A percentile compares a stretch with the other conserved stretches of the same genome.
These are phyloP conservation scores for Microdochium trichocladiopsis DNA, from an alignment of 2,329 filamentous ascomycete species.

Conservation along the genomic window DNA sequence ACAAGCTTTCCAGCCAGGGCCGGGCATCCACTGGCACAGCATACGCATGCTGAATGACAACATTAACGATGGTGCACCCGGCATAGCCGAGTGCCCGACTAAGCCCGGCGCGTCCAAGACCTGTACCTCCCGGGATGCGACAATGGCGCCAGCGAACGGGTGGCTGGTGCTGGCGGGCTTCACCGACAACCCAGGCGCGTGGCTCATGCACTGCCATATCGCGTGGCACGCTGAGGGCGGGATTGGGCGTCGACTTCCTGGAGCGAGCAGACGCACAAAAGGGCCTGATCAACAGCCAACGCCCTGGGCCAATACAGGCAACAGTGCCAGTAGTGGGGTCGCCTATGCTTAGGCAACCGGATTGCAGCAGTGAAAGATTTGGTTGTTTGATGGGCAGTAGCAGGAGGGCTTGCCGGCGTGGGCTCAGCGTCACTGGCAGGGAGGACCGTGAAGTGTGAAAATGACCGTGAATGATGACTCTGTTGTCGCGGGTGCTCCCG, in stretches of 20 bases:
- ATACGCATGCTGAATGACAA: constrained; percentile 26
- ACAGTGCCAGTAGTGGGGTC: too few species aligned
- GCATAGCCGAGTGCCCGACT: constrained; percentile 26
- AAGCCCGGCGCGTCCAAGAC: constrained; percentile 11
- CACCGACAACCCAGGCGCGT: constrained; percentile 41
- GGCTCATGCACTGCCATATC: constrained; percentile 41
- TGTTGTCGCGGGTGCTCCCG: too few species aligned
- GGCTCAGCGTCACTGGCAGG: too few species aligned
- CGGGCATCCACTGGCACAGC: constrained; percentile 31
- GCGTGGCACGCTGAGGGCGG: constrained; percentile 41
- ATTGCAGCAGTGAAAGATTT: too few species aligned
- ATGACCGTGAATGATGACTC: too few species aligned
- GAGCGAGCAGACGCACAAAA: constrained; percentile 14
- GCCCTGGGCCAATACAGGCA: too few species aligned
- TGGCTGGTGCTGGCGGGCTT: constrained; percentile 39
- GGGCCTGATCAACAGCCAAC: too few species aligned
- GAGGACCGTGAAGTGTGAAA: too few species aligned
- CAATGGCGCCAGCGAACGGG: constrained; percentile 31
- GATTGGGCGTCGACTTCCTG: constrained; percentile 44
- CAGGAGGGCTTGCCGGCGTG: too few species aligned
- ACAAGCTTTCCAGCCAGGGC: constrained; percentile 46
- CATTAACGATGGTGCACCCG: constrained; percentile 27
- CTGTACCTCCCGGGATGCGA: constrained; percentile 27
- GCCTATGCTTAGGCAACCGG: too few species aligned
- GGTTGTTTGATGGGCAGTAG: too few species aligned